phyloP scores from a whole-genome alignment of 805 yeast species.

The Priceomyces melissophilus region DNA sequence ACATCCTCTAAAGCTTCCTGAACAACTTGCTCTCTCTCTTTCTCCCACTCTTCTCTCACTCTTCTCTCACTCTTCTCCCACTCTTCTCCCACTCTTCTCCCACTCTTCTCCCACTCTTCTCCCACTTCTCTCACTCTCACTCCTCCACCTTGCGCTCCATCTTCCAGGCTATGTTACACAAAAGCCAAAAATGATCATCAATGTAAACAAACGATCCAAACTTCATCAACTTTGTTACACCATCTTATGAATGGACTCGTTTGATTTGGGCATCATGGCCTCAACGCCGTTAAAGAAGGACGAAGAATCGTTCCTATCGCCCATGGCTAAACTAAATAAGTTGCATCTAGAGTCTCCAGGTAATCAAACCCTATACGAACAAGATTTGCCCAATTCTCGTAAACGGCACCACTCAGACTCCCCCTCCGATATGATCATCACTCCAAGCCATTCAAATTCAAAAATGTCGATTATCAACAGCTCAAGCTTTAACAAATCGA shows the following conservation, averaged over 20 bases:
- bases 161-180: no score
- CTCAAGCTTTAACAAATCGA: constrained; percentile 8
- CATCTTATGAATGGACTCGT: constrained; percentile 5
- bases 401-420: constrained; percentile 25
- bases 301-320: constrained; percentile 24
- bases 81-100: no score
- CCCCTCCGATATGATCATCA: constrained; percentile 23
- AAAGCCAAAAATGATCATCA: no score
- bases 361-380: constrained; percentile 24
- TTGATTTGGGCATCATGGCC: constrained; percentile 9
- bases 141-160: no score
- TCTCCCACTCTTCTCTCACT: no score
- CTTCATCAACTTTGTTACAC: no score
- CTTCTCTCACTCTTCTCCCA: no score
- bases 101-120: no score
- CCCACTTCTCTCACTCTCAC: no score
- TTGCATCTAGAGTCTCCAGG: constrained; percentile 29
- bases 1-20: no score
- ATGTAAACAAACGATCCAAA: no score
- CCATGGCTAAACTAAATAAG: constrained; percentile 32
- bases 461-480: constrained; percentile 9
- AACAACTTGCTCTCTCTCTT: no score
- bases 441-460: constrained; percentile 15
- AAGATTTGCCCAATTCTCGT: constrained; percentile 12
- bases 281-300: constrained; percentile 9